Percentiles rank a stretch among this genome's conserved stretches.
phyloP scores from a whole-genome alignment of 1,284 basidiomycete species.

The Apiotrichum domesticum region DNA sequence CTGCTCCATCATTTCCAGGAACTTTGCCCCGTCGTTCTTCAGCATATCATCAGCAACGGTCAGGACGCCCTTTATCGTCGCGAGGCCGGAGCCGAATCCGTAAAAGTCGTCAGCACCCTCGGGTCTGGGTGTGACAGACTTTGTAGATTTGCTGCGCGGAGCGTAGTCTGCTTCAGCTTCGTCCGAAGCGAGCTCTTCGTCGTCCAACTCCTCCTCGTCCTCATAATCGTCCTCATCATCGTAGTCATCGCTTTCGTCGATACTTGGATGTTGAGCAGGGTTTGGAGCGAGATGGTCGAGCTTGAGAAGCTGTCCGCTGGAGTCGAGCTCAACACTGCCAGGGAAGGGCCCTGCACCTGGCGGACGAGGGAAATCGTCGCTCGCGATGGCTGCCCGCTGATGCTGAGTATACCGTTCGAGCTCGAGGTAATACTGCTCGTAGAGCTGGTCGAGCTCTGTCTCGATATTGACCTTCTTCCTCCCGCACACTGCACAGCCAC shows the following conservation, averaged over 20 bases:
- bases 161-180: constrained; percentile 54
- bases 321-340: constrained; percentile 91
- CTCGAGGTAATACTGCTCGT: constrained; percentile 99
- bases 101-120: constrained; percentile 60
- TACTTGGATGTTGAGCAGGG: constrained; percentile 45
- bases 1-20: constrained; percentile 99
- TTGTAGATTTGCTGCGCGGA: constrained; percentile 18
- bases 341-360: constrained; percentile 97
- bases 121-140: constrained; percentile 24
- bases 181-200: constrained; percentile 59
- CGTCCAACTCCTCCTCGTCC: constrained; percentile 51
- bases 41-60: constrained; percentile 98
- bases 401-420: constrained; percentile 97
- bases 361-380: constrained; percentile 78
- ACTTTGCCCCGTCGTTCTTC: constrained; percentile 97
- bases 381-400: constrained; percentile 83
- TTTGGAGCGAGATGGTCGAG: constrained; percentile 52
- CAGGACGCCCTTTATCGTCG: constrained; percentile 86
- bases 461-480: constrained; percentile 98
- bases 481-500: constrained; percentile 92
- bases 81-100: constrained; percentile 68
- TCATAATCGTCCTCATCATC: constrained; percentile 42
- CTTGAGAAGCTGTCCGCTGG: constrained; percentile 74
- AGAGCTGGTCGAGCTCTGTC: constrained; percentile 97
- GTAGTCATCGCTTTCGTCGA: constrained; percentile 39